Base-by-base conservation (phyloP, 2,329 filamentous ascomycete species). In the Tympanopsis confertula region DNA sequence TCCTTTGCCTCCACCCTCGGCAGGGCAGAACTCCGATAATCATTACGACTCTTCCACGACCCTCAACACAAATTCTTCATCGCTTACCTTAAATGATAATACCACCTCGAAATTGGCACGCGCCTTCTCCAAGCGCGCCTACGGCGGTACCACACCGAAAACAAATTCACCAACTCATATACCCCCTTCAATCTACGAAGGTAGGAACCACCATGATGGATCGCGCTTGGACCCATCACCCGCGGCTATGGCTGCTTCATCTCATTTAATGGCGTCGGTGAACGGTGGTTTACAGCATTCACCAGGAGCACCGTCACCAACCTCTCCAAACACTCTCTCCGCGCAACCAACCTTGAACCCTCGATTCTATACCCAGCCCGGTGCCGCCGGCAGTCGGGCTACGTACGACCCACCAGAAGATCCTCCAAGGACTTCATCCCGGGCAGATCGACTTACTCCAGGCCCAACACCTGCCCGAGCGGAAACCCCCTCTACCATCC, bases 81-180 rank as follows among this genome's bases (percentile, higher is more conserved):
- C 53, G 12, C 50, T 50, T 12, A 52, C 53, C 19, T 43, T 48
- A 14, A 58, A 63, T 33, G 61, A 61, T 39, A 49, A 51, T n/a
- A 49, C 50, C 26, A 39, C 35, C 5, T 50, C 53, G 13, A 58
- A 59, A 20, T 52, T 68, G 32, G 58, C 59, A 10, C 53, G 65
- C 33, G 60, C 62, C 28, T 65, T 66, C 42, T 68, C 65, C 22
- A 67, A 65, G 40, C 59, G 65, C 45, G 51, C 62, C 15, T 61
- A 66, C 40, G 61, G 62, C 24, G 62, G 62, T 18, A 53, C 56
- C 5, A 65, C 62, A 3, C 62, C 65, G 4, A 68, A 68, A 46
- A 67, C 57, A 41, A 62, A 54, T 43, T 68, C 65, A 13, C 65
- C 65, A 4, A 69, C 65, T 5, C 61, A 68, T 43, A 59, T 68